Evolutionary conservation across 257 asterid genomes (phyloP), one percentile per base, ranked within the genome.

Genomic region (Nicotiana paniculata): DNA sequence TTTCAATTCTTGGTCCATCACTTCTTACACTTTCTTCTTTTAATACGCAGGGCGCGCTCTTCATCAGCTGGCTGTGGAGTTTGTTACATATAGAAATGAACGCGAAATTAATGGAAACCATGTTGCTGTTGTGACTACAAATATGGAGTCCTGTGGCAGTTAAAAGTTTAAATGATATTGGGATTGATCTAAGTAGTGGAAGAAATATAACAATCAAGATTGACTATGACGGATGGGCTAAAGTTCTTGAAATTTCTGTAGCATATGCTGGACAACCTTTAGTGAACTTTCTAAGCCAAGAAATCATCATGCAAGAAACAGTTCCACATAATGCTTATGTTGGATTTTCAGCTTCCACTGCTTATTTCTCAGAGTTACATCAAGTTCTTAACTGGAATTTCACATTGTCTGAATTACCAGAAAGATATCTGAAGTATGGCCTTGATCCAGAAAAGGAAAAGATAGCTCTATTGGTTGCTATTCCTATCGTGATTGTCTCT

Each of bases 261-360:
- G 91, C 92, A 3, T 90, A 91, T 77, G 78, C 85, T 0, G 91
- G 89, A 3, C 85, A 86, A 28, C 55, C 85, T 0, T 59, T 89
- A 68, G 75, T 78, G 10, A 81, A 46, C 12, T 76, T 92, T 83
- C 83, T 92, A 21, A 89, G 63, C 83, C 90, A 87, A 5, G 88
- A 84, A 75, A 78, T 89, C 17, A 74, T 86, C 37, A 79, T 93
- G 91, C 84, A 87, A 79, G 89, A 91, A 6, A 89, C 83, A 1
- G 90, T 91, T 48, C 92, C 89, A 5, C 88, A 70, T 54, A 85
- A 86, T 33, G 85, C 90, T 53, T 93, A 86, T 24, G 86, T 92
- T 24, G 97, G 97, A 51, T 93, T 90, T 72, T 89, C 91, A 10
- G 94, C 89, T 68, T 87, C 96, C 37, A 92, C 92, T 1, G 93